Evolutionary conservation across 345 rosid species (phyloP).

Genomic region (Gossypium australe): DNA sequence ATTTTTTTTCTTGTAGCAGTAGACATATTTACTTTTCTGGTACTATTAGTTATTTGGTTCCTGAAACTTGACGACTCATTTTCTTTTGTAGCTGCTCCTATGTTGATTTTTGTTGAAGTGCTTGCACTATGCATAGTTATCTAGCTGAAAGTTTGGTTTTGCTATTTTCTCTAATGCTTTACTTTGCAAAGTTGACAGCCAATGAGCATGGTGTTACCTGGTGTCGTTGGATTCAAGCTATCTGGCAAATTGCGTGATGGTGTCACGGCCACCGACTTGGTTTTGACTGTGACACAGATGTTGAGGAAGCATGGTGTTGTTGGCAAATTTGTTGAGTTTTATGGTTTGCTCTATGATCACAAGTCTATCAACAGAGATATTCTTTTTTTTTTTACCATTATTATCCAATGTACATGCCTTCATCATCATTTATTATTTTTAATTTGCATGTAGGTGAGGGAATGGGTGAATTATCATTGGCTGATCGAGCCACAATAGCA

Average conservation of each 20-base stretch:
- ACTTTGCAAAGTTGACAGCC: constrained; percentile 42
- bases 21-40: neutral
- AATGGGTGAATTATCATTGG: constrained; percentile 71
- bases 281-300: constrained; percentile 80
- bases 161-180: constrained; percentile 15
- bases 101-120: neutral
- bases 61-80: neutral
- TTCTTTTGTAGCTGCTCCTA: neutral
- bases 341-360: constrained; percentile 38
- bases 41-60: neutral
- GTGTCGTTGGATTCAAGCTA: constrained; percentile 81
- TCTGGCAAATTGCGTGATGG: constrained; percentile 59
- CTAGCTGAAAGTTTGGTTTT: neutral
- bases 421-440: neutral
- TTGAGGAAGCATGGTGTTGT: constrained; percentile 92
- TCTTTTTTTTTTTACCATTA: neutral
- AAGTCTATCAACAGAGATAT: neutral
- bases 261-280: constrained; percentile 92
- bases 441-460: constrained; percentile 59
- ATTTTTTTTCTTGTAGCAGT: neutral
- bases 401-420: neutral
- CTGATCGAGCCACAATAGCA: constrained; percentile 89
- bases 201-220: constrained; percentile 96
- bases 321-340: constrained; percentile 85
- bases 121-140: neutral